phyloP scores from a whole-genome alignment of 2,329 filamentous ascomycete genomes.

The Dactylellina sp. region DNA sequence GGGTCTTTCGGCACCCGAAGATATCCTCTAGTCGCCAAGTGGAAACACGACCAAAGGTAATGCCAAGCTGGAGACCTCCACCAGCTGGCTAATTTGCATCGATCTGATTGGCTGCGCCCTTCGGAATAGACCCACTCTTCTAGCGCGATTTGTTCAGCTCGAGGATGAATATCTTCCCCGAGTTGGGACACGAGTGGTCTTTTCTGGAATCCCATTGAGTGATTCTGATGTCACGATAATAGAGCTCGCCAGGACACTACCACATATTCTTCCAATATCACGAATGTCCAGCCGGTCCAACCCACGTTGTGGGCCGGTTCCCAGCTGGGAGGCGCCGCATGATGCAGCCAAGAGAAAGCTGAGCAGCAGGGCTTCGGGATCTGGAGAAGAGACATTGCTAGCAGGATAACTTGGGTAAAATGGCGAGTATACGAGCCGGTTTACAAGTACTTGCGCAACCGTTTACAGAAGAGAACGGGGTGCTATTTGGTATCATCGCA shows the following conservation, averaged over 20 bases:
- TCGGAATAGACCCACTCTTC: constrained; percentile 42
- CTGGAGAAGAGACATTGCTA: no score
- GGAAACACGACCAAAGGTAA: background rate
- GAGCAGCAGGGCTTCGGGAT: background rate
- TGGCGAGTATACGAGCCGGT: no score
- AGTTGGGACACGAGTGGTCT: background rate
- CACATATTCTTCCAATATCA: background rate
- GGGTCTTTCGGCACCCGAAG: constrained; percentile 10
- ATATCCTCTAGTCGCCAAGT: constrained; percentile 2
- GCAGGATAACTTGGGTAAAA: no score
- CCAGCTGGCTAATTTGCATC: constrained; percentile 4
- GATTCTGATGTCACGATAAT: constrained; percentile 18
- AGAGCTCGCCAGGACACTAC: background rate
- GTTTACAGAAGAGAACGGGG: no score
- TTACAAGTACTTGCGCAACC: no score
- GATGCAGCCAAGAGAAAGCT: constrained; percentile 25
- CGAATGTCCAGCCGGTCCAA: background rate
- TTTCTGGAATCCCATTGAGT: constrained; percentile 9
- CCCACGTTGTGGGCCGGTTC: background rate
- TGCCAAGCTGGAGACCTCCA: constrained; percentile 38
- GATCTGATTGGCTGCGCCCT: constrained; percentile 39
- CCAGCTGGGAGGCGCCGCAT: constrained; percentile 2
- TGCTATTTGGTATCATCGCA: no score
- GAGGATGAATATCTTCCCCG: constrained; percentile 32
- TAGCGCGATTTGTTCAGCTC: constrained; percentile 40